These are phyloP conservation scores for Nannochloropsis granulata DNA, from an alignment of 108 stramenopile genomes.

Conservation along the genomic window DNA sequence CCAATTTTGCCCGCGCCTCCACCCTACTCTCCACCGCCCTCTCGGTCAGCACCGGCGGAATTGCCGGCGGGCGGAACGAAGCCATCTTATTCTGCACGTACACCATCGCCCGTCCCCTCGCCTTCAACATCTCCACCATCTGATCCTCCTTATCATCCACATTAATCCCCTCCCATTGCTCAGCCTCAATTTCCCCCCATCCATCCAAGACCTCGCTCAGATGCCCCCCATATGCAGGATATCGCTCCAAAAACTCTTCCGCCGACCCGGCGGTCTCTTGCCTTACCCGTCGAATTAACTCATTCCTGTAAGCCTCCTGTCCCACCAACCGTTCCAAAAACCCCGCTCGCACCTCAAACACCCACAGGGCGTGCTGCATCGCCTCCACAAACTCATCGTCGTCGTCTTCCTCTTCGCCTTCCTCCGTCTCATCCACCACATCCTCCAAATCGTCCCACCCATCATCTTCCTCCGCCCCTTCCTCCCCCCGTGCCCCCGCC, in stretches of 20 bases:
- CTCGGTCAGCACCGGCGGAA: background rate
- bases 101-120: background rate
- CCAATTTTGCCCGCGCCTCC: background rate
- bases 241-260: background rate
- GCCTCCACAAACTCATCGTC: background rate
- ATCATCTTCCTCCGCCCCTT: background rate
- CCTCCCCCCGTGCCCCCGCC: background rate
- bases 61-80: background rate
- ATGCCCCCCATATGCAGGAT: background rate
- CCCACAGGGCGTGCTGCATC: background rate
- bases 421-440: background rate
- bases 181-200: background rate
- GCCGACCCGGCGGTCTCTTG: background rate
- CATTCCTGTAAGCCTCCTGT: background rate
- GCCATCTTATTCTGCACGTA: background rate
- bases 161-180: background rate
- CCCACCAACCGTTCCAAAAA: background rate
- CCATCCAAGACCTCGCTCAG: background rate
- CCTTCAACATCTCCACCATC: background rate
- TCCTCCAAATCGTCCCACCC: background rate
- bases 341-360: background rate
- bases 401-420: background rate
- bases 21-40: background rate
- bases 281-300: background rate
- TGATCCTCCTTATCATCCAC: background rate